Evolutionary conservation across 179 eudicot species (phyloP), one percentile per base, ranked within the genome.

Genomic region (Drosera spatulata): DNA sequence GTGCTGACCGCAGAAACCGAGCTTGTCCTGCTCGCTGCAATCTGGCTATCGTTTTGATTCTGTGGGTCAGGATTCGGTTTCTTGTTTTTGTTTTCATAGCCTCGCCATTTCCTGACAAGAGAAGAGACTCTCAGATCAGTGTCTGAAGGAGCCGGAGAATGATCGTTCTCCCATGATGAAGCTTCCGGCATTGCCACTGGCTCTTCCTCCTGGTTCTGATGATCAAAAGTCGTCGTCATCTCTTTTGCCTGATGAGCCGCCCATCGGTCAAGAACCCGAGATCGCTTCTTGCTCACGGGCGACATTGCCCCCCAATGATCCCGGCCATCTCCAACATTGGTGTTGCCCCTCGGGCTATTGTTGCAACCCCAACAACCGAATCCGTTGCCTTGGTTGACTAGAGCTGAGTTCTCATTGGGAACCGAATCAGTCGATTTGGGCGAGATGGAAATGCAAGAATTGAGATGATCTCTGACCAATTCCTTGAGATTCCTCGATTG

Each of bases 81-180:
- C 37, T 52, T 5, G 6, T 55, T 58, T 1, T 58, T 43, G 40
- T 67, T 74, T 1, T 73, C 77, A 50, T 79, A 71, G 2, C 66
- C 78, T 13, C 75, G 71, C 96, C 96, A 88, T 58, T 64, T 80
- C 55, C 73, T 77, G 15, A 88, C 86, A 5, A 88, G 78, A 3
- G 88, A 84, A 0, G 96, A 84, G 14, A 88, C 96, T 8, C 75
- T 70, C 1, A 66, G n/a, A 44, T 80, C 84, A 3, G 79, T 42
- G 3, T 73, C 75, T 0, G 82, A 71, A 6, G 56, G 69, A 3
- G 64, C 58, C 2, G 73, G 77, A 41, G 84, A 79, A 5, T 58
- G 53, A 3, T 77, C 83, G 50, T 70, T 61, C 39, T 7, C 58
- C 10, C 10, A 5, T 1, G 64, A 22, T 22, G 69, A 66, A 7